Evolutionary conservation across 2,329 filamentous ascomycete genomes (phyloP).

Genomic region (Phoma sp.): DNA sequence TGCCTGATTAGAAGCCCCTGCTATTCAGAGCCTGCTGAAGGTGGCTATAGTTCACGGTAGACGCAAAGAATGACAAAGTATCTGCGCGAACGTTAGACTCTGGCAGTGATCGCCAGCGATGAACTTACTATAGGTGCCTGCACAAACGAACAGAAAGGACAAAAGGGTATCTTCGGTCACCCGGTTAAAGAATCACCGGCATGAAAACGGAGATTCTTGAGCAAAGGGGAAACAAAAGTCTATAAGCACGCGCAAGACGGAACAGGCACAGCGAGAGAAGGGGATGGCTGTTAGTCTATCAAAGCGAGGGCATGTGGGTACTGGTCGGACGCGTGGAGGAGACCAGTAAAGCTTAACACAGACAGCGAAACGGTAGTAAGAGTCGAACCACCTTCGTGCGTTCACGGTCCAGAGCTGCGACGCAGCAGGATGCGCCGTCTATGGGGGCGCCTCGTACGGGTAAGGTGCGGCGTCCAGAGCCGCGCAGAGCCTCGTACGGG

Average conservation of each 20-base stretch:
- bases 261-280: conserved; percentile 23
- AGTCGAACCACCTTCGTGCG: conserved; percentile 43
- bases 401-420: conserved; percentile 39
- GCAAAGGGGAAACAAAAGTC: conserved; percentile 46
- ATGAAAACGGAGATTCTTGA: conserved; percentile 44
- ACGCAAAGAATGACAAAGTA: conserved; percentile 42
- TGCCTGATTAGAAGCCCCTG: conserved; percentile 33
- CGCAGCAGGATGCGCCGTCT: conserved; percentile 34
- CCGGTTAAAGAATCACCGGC: conserved; percentile 50
- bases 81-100: conserved; percentile 33
- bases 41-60: conserved; percentile 34
- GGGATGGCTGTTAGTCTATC: conserved; percentile 34
- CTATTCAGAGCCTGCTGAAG: conserved; percentile 51
- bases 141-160: conserved; percentile 47
- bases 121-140: conserved; percentile 48
- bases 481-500: conserved; percentile 15
- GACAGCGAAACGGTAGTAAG: conserved; percentile 40
- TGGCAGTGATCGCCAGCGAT: conserved; percentile 9
- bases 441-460: conserved; percentile 38
- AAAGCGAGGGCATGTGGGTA: conserved; percentile 37
- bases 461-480: conserved; percentile 35
- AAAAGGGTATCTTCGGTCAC: conserved; percentile 32
- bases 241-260: conserved; percentile 44
- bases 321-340: conserved; percentile 38
- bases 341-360: conserved; percentile 34